These are phyloP conservation scores for Penicillium sp. DNA, from an alignment of 2,329 filamentous ascomycete genomes.

Conservation along the genomic window DNA sequence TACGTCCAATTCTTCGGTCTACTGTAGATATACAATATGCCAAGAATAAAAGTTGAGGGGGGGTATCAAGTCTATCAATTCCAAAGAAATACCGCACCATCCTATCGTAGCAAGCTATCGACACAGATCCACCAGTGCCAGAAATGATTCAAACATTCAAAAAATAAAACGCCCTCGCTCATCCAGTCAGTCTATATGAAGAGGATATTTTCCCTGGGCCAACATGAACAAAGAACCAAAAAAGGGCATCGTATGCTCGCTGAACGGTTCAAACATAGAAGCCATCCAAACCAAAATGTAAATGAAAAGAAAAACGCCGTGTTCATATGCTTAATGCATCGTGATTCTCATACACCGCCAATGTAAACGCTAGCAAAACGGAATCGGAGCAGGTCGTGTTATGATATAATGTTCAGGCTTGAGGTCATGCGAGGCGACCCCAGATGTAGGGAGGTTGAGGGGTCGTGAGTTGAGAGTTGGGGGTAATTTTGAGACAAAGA, in stretches of 20 bases:
- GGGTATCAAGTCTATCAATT: constrained; percentile 30
- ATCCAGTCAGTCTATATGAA: constrained; percentile 13
- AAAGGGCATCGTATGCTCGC: constrained; percentile 6
- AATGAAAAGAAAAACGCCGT: constrained; percentile 1
- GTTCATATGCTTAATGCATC: constrained; percentile 27
- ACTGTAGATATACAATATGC: neutral
- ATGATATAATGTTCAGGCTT: constrained; percentile 8
- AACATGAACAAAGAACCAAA: constrained; percentile 9
- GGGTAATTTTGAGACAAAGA: constrained; percentile 2
- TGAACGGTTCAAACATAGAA: neutral
- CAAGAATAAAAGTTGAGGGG: neutral
- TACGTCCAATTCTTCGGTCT: too few species aligned
- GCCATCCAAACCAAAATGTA: constrained; percentile 7
- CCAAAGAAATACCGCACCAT: constrained; percentile 8
- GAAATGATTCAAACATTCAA: constrained; percentile 14
- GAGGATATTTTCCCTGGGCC: constrained; percentile 1
- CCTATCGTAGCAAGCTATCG: constrained; percentile 21
- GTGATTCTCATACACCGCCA: constrained; percentile 29
- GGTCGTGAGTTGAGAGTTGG: constrained; percentile 8
- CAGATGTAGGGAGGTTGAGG: neutral
- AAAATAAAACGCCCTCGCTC: constrained; percentile 11
- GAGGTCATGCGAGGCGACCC: constrained; percentile 1
- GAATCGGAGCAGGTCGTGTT: constrained; percentile 17
- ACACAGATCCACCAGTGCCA: constrained; percentile 20
- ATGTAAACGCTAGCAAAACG: constrained; percentile 24